phyloP scores from a whole-genome alignment of 2,329 filamentous ascomycete species.

The Gyromitra esculenta region DNA sequence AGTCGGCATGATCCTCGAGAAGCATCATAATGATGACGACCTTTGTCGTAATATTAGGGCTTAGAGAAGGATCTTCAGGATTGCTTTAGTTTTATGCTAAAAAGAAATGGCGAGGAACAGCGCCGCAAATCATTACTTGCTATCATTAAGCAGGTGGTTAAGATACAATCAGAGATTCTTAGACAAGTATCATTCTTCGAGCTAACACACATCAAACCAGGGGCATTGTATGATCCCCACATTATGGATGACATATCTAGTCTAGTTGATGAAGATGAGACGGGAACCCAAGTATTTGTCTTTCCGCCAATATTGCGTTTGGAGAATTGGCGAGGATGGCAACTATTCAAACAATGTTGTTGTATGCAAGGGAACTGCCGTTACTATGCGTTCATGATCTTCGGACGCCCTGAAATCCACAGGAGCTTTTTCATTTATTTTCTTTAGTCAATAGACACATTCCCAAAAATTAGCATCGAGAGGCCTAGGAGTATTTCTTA shows the following conservation, averaged over 20 bases:
- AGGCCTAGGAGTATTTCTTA: too few species aligned
- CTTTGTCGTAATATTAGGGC: not conserved
- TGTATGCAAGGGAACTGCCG: constrained; percentile 23
- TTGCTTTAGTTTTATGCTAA: not conserved
- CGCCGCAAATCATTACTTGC: constrained; percentile 6
- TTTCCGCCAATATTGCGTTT: constrained; percentile 13
- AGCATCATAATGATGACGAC: not conserved
- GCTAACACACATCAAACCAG: not conserved
- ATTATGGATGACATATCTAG: constrained; percentile 24
- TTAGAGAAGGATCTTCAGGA: not conserved
- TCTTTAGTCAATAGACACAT: too few species aligned
- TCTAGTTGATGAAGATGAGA: constrained; percentile 11
- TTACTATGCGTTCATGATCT: not conserved
- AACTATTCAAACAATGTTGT: not conserved
- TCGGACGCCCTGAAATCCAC: not conserved
- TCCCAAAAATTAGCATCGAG: too few species aligned
- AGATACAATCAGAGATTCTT: constrained; percentile 11
- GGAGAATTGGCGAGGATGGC: constrained; percentile 6
- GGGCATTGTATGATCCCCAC: not conserved
- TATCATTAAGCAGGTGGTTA: constrained; percentile 15
- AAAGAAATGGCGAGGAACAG: not conserved
- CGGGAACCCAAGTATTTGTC: not conserved
- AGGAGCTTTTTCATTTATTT: not conserved
- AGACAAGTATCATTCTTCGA: constrained; percentile 8
- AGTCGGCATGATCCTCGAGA: constrained; percentile 16